phyloP scores from a whole-genome alignment of 345 rosid species.

The Rhizophora mangle region DNA sequence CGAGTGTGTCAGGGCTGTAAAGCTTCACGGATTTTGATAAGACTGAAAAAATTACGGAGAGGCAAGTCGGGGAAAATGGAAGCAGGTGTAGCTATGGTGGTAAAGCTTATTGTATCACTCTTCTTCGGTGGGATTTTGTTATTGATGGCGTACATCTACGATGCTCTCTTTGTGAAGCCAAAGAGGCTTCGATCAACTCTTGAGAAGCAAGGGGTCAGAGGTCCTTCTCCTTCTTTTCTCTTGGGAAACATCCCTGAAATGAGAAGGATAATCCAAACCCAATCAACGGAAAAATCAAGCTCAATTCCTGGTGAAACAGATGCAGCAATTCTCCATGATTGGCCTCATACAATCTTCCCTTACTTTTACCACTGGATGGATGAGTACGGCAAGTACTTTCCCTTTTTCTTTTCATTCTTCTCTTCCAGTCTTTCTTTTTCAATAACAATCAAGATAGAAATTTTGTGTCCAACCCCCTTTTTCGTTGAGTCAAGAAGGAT shows the following conservation, averaged over 20 bases:
- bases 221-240: constrained; percentile 41
- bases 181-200: constrained; percentile 29
- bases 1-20: no score
- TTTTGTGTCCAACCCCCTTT: no score
- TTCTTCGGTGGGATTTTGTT: constrained; percentile 21
- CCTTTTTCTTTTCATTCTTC: no score
- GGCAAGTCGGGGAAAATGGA: constrained; percentile 5
- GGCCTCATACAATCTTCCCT: constrained; percentile 39
- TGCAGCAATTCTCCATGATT: constrained; percentile 27
- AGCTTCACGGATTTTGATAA: no score
- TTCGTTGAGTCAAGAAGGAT: no score
- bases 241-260: constrained; percentile 45
- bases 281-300: background rate
- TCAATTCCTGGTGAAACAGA: background rate
- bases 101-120: constrained; percentile 12
- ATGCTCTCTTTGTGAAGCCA: constrained; percentile 25
- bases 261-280: constrained; percentile 10
- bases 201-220: constrained; percentile 42
- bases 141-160: constrained; percentile 11
- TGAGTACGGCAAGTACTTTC: constrained; percentile 31
- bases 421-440: background rate
- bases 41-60: no score
- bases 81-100: background rate
- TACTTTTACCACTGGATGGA: constrained; percentile 28
- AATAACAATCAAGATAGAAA: background rate